A percentile compares a stretch with the other conserved stretches of the same genome.
These are phyloP conservation scores for Ganoderma lucidum DNA, from an alignment of 1,284 basidiomycete genomes.

Conservation along the genomic window DNA sequence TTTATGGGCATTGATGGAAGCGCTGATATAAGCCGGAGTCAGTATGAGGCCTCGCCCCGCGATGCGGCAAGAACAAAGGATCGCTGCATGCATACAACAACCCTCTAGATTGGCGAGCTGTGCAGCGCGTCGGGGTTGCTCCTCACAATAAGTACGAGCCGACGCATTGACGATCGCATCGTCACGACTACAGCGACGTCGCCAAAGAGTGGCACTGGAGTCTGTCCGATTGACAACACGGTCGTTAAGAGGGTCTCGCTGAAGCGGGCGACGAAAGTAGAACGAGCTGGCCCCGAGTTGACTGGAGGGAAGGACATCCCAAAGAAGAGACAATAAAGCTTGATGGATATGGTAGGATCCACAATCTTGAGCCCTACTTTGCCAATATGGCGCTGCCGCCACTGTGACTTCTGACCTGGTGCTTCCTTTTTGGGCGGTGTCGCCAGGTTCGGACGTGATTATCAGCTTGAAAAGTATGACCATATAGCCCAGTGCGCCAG, in stretches of 20 bases:
- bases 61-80: constrained; percentile 8
- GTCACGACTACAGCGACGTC: background rate
- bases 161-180: background rate
- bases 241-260: constrained; percentile 8
- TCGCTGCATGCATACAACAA: background rate
- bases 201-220: background rate
- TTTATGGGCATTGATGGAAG: constrained; percentile 6
- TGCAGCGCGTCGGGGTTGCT: background rate
- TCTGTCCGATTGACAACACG: constrained; percentile 1
- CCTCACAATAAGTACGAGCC: background rate
- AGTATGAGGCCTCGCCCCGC: background rate
- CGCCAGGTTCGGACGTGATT: background rate
- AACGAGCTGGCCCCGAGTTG: constrained; percentile 10
- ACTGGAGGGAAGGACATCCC: background rate
- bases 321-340: constrained; percentile 11
- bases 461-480: background rate
- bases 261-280: background rate
- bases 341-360: background rate
- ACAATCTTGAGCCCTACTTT: background rate
- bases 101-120: background rate
- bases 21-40: constrained; percentile 4
- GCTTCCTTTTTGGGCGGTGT: background rate
- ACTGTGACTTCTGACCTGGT: background rate
- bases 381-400: background rate
- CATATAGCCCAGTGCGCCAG: no score